These are phyloP conservation scores for Synchytrium microbalum DNA, from an alignment of 371 early-diverging fungal genomes.

Conservation along the genomic window DNA sequence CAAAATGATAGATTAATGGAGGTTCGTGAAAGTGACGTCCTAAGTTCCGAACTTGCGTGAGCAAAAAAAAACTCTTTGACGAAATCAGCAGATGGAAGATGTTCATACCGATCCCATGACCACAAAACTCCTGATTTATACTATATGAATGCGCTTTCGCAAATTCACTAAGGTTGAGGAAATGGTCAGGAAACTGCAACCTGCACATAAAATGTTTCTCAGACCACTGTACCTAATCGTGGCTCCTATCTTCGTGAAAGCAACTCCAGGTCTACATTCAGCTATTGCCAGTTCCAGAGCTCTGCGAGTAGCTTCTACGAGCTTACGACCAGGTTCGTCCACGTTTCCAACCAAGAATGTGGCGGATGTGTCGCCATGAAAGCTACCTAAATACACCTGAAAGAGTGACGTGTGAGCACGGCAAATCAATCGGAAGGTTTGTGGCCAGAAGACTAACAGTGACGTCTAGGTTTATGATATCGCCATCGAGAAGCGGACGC, in stretches of 20 bases:
- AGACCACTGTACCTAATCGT: constrained; percentile 46
- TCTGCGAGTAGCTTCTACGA: constrained; percentile 63
- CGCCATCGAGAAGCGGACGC: constrained; percentile 66
- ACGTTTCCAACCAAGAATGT: constrained; percentile 78
- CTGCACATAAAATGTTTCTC: not conserved
- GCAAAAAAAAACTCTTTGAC: constrained; percentile 36
- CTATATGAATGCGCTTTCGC: constrained; percentile 52
- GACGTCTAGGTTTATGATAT: constrained; percentile 82
- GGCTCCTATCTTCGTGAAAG: constrained; percentile 61
- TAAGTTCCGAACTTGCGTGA: not conserved
- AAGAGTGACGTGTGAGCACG: constrained; percentile 33
- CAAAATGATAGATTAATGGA: constrained; percentile 26
- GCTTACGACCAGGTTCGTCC: constrained; percentile 51
- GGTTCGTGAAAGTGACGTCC: constrained; percentile 32
- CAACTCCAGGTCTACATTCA: constrained; percentile 69
- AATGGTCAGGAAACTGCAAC: not conserved
- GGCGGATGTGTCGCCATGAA: constrained; percentile 78
- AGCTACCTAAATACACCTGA: constrained; percentile 28
- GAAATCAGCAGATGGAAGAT: constrained; percentile 45
- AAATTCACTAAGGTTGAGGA: constrained; percentile 34
- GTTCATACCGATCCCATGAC: constrained; percentile 76
- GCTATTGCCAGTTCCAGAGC: constrained; percentile 65
- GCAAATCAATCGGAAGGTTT: constrained; percentile 43
- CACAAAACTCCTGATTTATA: constrained; percentile 55
- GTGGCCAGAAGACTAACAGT: constrained; percentile 39